These are phyloP conservation scores for Quercus mongolica DNA, from an alignment of 306 rosid species.

Conservation along the genomic window DNA sequence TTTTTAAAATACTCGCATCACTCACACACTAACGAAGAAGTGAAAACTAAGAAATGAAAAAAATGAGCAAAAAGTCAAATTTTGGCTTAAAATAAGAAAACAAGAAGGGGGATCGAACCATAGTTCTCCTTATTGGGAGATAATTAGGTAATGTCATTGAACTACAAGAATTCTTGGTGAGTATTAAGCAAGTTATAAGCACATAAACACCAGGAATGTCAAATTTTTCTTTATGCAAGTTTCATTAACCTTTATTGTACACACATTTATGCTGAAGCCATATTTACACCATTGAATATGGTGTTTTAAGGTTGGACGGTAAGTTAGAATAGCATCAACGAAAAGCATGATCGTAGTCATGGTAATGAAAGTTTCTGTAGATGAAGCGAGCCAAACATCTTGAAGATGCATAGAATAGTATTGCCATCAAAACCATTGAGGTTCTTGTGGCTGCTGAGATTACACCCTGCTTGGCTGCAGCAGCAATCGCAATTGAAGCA, in stretches of 20 bases:
- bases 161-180: too few relatives aligned
- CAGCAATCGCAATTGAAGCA: constrained; percentile 64
- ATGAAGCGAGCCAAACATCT: constrained; percentile 70
- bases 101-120: too few relatives aligned
- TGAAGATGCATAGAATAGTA: constrained; percentile 66
- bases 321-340: constrained; percentile 16
- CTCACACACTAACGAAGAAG: too few relatives aligned
- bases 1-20: too few relatives aligned
- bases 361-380: constrained; percentile 72
- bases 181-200: too few relatives aligned
- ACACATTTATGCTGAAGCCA: not conserved
- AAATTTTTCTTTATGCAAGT: too few relatives aligned
- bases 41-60: too few relatives aligned
- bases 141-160: too few relatives aligned
- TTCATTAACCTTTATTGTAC: not conserved
- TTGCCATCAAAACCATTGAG: constrained; percentile 44
- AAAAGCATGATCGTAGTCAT: constrained; percentile 78
- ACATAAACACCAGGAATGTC: too few relatives aligned
- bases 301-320: not conserved
- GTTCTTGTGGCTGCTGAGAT: constrained; percentile 42
- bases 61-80: too few relatives aligned
- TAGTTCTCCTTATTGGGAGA: too few relatives aligned
- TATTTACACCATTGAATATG: not conserved
- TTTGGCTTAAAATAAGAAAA: too few relatives aligned
- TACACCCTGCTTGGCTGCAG: constrained; percentile 46